Evolutionary conservation across 2,329 filamentous ascomycete genomes (phyloP).

Genomic region (Colletotrichum caudatum): DNA sequence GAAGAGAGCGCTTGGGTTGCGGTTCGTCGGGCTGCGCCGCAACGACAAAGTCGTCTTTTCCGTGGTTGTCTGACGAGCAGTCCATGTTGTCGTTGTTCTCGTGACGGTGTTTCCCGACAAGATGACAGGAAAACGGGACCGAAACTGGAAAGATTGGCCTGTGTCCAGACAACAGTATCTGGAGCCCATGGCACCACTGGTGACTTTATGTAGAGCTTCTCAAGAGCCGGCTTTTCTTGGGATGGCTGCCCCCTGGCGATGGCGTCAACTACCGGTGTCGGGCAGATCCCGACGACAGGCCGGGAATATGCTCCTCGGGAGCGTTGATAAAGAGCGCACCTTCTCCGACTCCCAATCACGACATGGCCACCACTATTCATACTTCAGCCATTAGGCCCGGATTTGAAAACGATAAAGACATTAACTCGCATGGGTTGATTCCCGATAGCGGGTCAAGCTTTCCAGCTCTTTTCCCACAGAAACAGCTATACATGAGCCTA

Average conservation of each 20-base stretch:
- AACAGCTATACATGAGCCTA: background rate
- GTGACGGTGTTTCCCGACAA: background rate
- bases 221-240: background rate
- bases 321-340: background rate
- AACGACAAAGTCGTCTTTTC: constrained; percentile 45
- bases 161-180: too few relatives aligned
- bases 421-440: background rate
- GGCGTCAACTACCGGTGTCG: constrained; percentile 1
- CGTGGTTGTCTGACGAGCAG: background rate
- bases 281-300: background rate
- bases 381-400: background rate
- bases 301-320: background rate
- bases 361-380: background rate
- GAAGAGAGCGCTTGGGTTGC: background rate
- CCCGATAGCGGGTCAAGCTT: background rate
- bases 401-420: too few relatives aligned
- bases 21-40: background rate
- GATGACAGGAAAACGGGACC: background rate
- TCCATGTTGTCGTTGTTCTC: background rate
- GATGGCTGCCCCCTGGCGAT: background rate
- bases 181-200: background rate
- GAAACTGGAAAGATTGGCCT: background rate
- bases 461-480: background rate
- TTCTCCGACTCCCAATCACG: background rate
- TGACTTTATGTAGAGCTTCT: background rate